phyloP scores from a whole-genome alignment of 176 grass and related monocot species.

The Phragmites australis region DNA sequence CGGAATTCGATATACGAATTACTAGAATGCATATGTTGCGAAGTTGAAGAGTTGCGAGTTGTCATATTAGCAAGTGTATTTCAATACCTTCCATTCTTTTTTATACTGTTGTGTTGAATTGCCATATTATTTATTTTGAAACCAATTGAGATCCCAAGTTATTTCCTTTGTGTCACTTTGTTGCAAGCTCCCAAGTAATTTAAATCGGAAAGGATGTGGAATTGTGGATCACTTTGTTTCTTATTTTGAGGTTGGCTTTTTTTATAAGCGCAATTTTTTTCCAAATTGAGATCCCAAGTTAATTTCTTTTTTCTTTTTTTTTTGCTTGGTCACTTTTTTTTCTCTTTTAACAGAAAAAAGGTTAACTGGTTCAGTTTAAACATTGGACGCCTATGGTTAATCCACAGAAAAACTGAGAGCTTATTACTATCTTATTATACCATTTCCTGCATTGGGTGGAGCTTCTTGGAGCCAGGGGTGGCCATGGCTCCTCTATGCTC shows the following conservation, averaged over 20 bases:
- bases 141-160: background rate
- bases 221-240: slow-evolving; percentile 26
- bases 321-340: background rate
- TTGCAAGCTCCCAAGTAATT: background rate
- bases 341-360: background rate
- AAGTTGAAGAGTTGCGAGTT: background rate
- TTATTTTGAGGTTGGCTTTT: slow-evolving; percentile 15
- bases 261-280: slow-evolving; percentile 1
- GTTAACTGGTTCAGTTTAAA: slow-evolving; percentile 3
- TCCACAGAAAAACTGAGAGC: background rate
- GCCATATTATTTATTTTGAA: background rate
- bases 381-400: background rate
- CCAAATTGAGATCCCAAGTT: background rate
- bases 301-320: background rate
- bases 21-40: background rate
- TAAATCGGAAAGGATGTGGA: slow-evolving; percentile 11
- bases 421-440: background rate
- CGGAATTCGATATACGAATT: background rate
- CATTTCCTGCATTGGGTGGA: background rate
- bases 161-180: background rate
- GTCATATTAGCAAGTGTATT: background rate
- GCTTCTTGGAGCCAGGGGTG: background rate
- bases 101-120: background rate
- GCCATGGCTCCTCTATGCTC: background rate
- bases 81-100: slow-evolving; percentile 7